Percentiles rank a stretch among this genome's conserved stretches.
Conservation (phyloP, 1,284 basidiomycete species). For the Athelia sp. region DNA sequence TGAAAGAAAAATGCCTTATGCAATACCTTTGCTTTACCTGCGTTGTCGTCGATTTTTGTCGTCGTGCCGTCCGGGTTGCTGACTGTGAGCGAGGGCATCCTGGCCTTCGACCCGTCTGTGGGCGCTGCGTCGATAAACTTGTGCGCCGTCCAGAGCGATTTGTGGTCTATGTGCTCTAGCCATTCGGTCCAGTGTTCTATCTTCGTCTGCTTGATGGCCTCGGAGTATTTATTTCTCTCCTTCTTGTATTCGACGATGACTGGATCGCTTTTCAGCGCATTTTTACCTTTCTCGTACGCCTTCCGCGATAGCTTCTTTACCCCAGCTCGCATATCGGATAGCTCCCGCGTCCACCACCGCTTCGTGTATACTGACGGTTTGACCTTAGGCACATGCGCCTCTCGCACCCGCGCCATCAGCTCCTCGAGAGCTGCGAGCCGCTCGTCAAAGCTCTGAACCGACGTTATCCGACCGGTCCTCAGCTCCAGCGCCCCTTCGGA, state of each 20-base stretch:
- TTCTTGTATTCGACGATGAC: neutral
- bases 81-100: neutral
- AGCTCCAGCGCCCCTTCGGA: neutral
- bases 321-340: neutral
- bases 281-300: neutral
- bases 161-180: neutral
- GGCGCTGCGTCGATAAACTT: neutral
- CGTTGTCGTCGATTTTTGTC: neutral
- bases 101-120: neutral
- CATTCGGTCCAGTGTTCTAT: neutral
- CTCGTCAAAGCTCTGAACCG: neutral
- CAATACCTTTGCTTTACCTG: neutral
- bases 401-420: constrained; percentile 2
- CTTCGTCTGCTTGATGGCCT: neutral
- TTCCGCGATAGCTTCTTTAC: neutral
- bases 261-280: neutral
- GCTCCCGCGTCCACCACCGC: constrained; percentile 10
- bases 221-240: neutral
- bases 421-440: neutral
- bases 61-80: neutral
- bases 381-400: constrained; percentile 1
- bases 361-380: constrained; percentile 4
- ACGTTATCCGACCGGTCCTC: constrained; percentile 1
- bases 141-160: neutral
- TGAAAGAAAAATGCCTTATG: neutral